Base-by-base conservation (phyloP, 2,329 filamentous ascomycete genomes). In the Pseudogymnoascus sp. region DNA sequence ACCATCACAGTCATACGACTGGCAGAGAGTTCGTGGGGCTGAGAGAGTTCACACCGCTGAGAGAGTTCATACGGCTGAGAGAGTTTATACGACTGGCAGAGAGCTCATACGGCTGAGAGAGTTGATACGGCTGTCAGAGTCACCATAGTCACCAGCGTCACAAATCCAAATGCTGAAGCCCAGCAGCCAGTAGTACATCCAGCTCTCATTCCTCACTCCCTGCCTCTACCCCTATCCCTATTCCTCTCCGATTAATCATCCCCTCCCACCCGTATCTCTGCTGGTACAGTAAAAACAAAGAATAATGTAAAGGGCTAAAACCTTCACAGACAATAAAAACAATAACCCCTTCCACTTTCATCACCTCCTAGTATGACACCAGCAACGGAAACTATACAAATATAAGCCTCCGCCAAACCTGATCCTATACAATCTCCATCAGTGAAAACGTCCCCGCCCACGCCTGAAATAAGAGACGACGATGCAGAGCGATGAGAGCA, bases 351-450 rank as follows among this genome's bases (percentile, higher is more conserved):
- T 34, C 28, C 51, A 57, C 51, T 28, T 57, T 57, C 51, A 8
- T n/a, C 51, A 19, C n/a, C 51, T 31, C 51, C 7, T 34, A 57
- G 28, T 34, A 57, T 57, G 25, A 57, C 28, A 19, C 51, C 51
- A 57, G 51, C 51, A 57, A 34, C 51, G 51, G 51, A 57, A 57
- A 57, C 28, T 57, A 57, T 57, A 57, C 51, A 57, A 57, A 57
- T 57, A 57, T 57, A 10, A 57, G 51, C 51, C 51, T 57, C 51
- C 51, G 51, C 51, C n/a, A 57, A 34, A 34, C 51, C 51, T 57
- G 51, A 57, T 57, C 28, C 48, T 57, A 57, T 57, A 57, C 48
- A 57, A 34, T 57, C 25, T 16, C 48, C 48, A 31, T 57, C 48
- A 25, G 25, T 57, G 48, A 57, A 57, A 57, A 13, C 48, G 4